phyloP scores from a whole-genome alignment of 2,329 filamentous ascomycete genomes.

The Trichoderma arundinaceum region DNA sequence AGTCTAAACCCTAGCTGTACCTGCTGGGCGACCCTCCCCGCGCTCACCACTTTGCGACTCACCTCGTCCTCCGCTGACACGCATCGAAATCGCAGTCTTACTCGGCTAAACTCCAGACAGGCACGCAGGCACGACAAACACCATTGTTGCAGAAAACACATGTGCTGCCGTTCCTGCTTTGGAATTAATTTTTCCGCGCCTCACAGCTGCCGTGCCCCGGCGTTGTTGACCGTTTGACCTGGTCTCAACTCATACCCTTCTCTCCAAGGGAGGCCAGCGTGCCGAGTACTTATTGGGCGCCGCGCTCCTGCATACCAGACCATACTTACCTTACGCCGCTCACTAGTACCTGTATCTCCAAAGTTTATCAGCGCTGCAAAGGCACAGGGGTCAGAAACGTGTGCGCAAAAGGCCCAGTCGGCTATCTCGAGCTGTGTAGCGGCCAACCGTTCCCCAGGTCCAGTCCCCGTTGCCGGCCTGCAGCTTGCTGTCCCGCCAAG shows the following conservation, averaged over 20 bases:
- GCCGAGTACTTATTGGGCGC: conserved; percentile 20
- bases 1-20: background rate
- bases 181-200: conserved; percentile 21
- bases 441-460: conserved; percentile 22
- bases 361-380: background rate
- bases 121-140: background rate
- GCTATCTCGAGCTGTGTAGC: conserved; percentile 14
- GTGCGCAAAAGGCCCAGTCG: conserved; percentile 9
- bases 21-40: too few relatives aligned
- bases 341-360: conserved; percentile 19
- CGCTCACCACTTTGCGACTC: too few relatives aligned
- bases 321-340: too few relatives aligned
- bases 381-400: conserved; percentile 23
- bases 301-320: conserved; percentile 18
- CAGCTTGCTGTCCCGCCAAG: background rate
- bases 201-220: background rate
- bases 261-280: conserved; percentile 23
- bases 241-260: conserved; percentile 19
- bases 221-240: conserved; percentile 13
- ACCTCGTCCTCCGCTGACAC: conserved; percentile 19
- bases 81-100: conserved; percentile 9
- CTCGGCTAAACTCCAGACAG: conserved; percentile 1
- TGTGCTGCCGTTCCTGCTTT: conserved; percentile 5
- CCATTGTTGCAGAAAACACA: conserved; percentile 2
- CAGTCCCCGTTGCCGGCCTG: background rate